Evolutionary conservation across 73 alveolate genomes (phyloP), one percentile per base, ranked within the genome.

Genomic region (Paramecium caudatum): DNA sequence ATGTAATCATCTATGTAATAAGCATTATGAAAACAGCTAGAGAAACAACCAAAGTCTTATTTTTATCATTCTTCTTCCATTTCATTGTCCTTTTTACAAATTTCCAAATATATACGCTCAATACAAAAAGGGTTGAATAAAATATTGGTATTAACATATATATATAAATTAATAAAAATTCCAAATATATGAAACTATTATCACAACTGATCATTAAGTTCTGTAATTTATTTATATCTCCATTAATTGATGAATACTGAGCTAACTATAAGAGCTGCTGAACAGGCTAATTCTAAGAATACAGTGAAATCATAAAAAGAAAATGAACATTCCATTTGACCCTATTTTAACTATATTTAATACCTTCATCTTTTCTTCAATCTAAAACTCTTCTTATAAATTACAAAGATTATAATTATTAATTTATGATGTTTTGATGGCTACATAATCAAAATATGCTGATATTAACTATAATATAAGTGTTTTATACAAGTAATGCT

Each of bases 401-500:
- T 49, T 90, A 45, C 94, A 90, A 9, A 82, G 46, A 47, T 90
- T 90, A 80, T 90, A 34, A 12, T 90, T 90, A 45, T 90, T 90
- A 30, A 41, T 78, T 30, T 46, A 19, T 30, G 94, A 78, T 13
- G 83, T 90, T 33, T 69, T 90, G 16, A 90, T 90, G 7, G 94
- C 61, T 16, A 90, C 83, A 34, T 19, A 50, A 34, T 90, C 94
- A 30, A 90, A 90, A 23, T 39, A 39, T 61, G 93, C 80, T 19
- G 91, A 78, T 9, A 88, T 88, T 33, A 82, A 16, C 91, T 82
- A 27, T 33, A 27, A 41, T 47, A 82, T 33, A 13, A 80, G 25
- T 33, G 47, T 19, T 46, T 46, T 10, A 23, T 78, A 90, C 80
- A 10, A 90, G 43, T 30, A 90, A 47, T 12, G 48, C 39, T 39